Conservation (phyloP, 129 eudicot species). For the Ambrosia trifida region DNA sequence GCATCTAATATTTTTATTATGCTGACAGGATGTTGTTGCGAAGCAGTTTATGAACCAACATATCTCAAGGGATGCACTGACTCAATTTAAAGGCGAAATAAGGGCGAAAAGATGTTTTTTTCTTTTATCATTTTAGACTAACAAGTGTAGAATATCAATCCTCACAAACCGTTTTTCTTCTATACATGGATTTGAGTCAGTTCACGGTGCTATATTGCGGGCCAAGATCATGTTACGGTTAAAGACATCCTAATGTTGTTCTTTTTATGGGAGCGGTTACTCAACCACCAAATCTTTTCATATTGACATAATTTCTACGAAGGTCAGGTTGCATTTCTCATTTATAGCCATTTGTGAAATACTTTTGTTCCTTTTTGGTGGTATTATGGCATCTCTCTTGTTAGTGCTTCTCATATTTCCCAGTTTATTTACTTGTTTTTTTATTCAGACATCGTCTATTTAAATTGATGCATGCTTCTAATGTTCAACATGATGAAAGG, state of each 20-base stretch:
- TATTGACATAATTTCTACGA: no score
- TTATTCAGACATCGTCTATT: no score
- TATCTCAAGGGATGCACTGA: slow-evolving; percentile 78
- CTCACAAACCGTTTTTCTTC: slow-evolving; percentile 8
- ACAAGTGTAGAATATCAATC: background rate
- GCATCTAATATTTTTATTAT: background rate
- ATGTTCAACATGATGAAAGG: no score
- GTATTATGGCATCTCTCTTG: no score
- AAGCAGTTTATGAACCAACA: slow-evolving; percentile 92
- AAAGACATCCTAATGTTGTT: slow-evolving; percentile 97
- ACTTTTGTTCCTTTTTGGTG: no score
- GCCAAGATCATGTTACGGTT: slow-evolving; percentile 87
- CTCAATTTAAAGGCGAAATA: slow-evolving; percentile 87
- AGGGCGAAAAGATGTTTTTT: slow-evolving; percentile 20
- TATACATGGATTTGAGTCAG: slow-evolving; percentile 16
- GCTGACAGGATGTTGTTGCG: slow-evolving; percentile 88
- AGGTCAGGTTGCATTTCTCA: no score
- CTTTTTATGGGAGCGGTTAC: slow-evolving; percentile 99
- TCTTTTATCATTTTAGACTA: background rate
- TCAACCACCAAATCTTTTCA: slow-evolving; percentile 27
- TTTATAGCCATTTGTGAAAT: no score
- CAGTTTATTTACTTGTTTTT: no score
- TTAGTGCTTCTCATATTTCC: no score
- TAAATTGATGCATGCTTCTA: no score
- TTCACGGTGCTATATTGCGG: slow-evolving; percentile 47